Conservation (phyloP, 2,329 filamentous ascomycete genomes). For the Paecilomyces sp. region DNA sequence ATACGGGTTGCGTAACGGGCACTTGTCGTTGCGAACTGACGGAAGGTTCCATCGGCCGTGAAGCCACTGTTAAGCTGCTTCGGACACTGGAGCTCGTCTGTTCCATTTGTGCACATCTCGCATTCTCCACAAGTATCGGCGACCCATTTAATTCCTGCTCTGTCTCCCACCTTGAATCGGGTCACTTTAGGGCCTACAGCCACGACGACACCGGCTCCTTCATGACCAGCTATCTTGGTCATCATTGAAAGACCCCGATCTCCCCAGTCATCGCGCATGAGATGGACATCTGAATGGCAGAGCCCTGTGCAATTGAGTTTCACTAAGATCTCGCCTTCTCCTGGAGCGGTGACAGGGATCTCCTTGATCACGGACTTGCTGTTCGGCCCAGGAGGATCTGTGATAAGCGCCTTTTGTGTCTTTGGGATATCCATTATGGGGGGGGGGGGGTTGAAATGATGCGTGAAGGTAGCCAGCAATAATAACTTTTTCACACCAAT, state of each 20-base stretch:
- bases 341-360: background rate
- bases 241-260: background rate
- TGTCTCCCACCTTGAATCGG: conserved; percentile 3
- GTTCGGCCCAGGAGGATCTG: background rate
- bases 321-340: conserved; percentile 7
- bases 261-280: background rate
- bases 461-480: background rate
- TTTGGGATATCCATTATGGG: background rate
- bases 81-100: conserved; percentile 28
- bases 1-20: conserved; percentile 27
- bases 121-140: background rate
- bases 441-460: no score
- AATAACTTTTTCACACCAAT: background rate
- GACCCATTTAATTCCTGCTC: background rate
- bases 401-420: background rate
- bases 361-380: background rate
- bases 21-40: conserved; percentile 28
- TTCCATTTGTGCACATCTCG: conserved; percentile 13
- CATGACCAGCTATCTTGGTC: conserved; percentile 49
- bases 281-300: conserved; percentile 13
- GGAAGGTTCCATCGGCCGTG: conserved; percentile 29
- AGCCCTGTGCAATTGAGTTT: conserved; percentile 10
- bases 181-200: conserved; percentile 46
- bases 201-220: conserved; percentile 56
- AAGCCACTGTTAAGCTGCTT: conserved; percentile 32